Percentiles rank a stretch among this genome's conserved stretches.
Evolutionary conservation across 257 asterid genomes (phyloP).

Genomic region (Przewalskia tangutica): DNA sequence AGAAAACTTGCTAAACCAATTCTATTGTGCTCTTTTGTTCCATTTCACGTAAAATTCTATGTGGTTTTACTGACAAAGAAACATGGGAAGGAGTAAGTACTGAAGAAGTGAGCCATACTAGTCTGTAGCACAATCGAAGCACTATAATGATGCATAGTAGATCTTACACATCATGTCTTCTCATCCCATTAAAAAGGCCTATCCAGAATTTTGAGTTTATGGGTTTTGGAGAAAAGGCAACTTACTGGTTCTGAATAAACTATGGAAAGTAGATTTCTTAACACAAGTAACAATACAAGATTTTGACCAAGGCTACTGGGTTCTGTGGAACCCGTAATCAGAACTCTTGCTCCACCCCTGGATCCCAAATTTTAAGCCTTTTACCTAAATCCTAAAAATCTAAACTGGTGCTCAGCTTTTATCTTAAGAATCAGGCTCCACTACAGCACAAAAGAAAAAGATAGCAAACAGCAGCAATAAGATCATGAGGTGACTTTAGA

Average conservation of each 20-base stretch:
- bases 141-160: background rate
- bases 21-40: background rate
- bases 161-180: background rate
- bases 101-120: background rate
- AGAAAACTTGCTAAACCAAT: background rate
- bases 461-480: background rate
- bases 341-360: background rate
- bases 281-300: background rate
- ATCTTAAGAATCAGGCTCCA: background rate
- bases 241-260: background rate
- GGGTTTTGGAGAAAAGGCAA: background rate
- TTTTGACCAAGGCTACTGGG: background rate
- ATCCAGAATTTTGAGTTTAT: background rate
- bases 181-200: background rate
- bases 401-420: background rate
- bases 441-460: background rate
- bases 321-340: background rate
- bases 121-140: background rate
- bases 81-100: background rate
- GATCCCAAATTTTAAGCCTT: background rate
- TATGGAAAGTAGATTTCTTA: background rate
- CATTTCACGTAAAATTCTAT: background rate
- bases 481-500: background rate
- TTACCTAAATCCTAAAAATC: background rate
- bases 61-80: background rate